Evolutionary conservation across 352 stramenopile species (phyloP), one percentile per base, ranked within the genome.

Genomic region (Phytophthora vignae): DNA sequence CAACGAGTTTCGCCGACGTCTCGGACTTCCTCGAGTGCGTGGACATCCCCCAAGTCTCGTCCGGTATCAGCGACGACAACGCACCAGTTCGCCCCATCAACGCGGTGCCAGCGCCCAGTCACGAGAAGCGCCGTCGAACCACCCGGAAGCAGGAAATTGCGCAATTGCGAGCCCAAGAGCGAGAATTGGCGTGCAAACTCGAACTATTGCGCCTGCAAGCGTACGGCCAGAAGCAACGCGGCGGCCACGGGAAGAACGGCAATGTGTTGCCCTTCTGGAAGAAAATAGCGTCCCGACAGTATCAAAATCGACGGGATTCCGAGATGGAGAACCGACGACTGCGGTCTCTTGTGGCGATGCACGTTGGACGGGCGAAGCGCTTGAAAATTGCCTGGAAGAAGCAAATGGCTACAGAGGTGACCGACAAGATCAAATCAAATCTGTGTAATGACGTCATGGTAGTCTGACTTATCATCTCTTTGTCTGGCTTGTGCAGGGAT

Each of bases 181-280:
- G 46, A 12, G 62, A 76, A 17, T 50, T 76, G 57, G 49, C 63
- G 17, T 31, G n/a, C 7, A 67, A 3, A 68, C 63, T 76, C 19
- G 69, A 76, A 38, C 11, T 36, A 1, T 52, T 72, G 19, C 54
- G 62, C 9, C 69, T 72, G 1, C 22, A 76, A 9, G 52, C 63
- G 21, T 68, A 65, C 31, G 31, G 50, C 19, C 62, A 55, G 12
- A 67, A 53, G 21, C 55, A 54, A 40, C 44, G n/a, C 15, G 25
- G 8, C 6, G 29, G 22, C 12, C 22, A 21, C 21, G 15, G 29
- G 6, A 67, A 58, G 22, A 55, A 63, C 25, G 22, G 19, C 3
- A 67, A 54, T 22, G 55, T 69, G 42, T 27, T 76, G 57, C 64
- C 63, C 4, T 76, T 76, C 38, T 76, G 69, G 69, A 72, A 69